A percentile compares a stretch with the other conserved stretches of the same genome.
Evolutionary conservation across 2,329 filamentous ascomycete genomes (phyloP).

Genomic region (Bipolaris oryzae): DNA sequence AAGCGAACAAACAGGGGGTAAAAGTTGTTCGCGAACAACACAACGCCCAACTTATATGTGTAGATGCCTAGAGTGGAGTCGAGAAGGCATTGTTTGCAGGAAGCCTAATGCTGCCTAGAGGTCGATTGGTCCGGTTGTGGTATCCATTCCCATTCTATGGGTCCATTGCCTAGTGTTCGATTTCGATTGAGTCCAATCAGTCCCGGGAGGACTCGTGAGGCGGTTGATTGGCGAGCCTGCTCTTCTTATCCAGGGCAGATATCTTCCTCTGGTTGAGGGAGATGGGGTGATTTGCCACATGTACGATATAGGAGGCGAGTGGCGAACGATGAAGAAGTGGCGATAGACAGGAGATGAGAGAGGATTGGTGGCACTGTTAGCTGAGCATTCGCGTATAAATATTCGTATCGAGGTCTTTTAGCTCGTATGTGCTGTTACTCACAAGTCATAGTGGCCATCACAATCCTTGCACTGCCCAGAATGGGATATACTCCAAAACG

Average conservation of each 20-base stretch:
- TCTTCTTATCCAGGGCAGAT: background rate
- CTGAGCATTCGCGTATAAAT: background rate
- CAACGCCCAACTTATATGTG: too few relatives aligned
- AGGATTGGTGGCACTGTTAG: background rate
- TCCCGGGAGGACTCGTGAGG: too few relatives aligned
- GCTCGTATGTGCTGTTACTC: background rate
- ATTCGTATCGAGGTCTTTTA: background rate
- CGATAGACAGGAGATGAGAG: background rate
- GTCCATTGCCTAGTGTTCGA: background rate
- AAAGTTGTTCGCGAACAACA: background rate
- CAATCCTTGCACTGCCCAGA: background rate
- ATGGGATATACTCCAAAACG: background rate
- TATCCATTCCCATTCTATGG: background rate
- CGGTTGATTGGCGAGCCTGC: too few relatives aligned
- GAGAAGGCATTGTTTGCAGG: too few relatives aligned
- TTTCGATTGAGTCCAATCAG: background rate
- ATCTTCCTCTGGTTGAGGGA: too few relatives aligned
- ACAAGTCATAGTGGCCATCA: too few relatives aligned
- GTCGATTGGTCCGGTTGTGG: background rate
- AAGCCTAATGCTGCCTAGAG: background rate
- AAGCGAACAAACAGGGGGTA: background rate
- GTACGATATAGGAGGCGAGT: background rate
- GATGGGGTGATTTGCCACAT: background rate
- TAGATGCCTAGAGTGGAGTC: background rate
- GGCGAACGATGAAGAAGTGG: too few relatives aligned